Base-by-base conservation (phyloP, 306 rosid species). In the Potentilla sterilis region DNA sequence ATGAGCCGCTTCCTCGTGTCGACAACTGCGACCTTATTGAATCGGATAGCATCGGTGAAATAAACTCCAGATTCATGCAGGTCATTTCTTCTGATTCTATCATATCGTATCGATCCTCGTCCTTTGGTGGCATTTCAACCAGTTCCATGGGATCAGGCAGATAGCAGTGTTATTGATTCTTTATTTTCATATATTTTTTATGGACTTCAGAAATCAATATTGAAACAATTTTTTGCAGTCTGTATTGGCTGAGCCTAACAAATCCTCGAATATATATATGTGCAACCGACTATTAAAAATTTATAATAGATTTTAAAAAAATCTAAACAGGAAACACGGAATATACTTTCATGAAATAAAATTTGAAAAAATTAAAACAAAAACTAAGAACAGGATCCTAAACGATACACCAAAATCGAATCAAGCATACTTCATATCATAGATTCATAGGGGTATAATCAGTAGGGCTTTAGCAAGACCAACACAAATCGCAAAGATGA, bases 1-100 rank as follows among this genome's bases (percentile, higher is more conserved):
- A 92, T 15, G 96, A 89, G 12, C 75, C 73, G 55, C 71, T 84
- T 81, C 89, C 88, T 21, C 28, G n/a, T 37, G 57, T 86, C 34
- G 80, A 46, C 28, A 54, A 54, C 59, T 14, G 28, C 7, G 77
- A 67, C 13, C 69, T 76, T 3, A 1, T 22, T 40, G 75, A 77
- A 34, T 80, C 87, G 22, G 37, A 13, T 12, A 72, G 81, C 4
- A 35, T 35, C 18, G 67, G 80, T 7, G 74, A 71, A 40, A 1
- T 46, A 47, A 77, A 78, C 78, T 71, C 81, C 0, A 78, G 84
- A 75, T 76, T 79, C 63, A 77, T 81, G 57, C 40, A 74, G 75
- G 52, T 3, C 13, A 73, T 67, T 59, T 83, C 83, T 19, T 19
- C 28, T 6, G 65, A 73, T 42, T 35, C 70, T 3, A 32, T 73